A percentile compares a stretch with the other conserved stretches of the same genome.
Conservation (phyloP, 2,329 filamentous ascomycete species). For the Alternaria sp. region DNA sequence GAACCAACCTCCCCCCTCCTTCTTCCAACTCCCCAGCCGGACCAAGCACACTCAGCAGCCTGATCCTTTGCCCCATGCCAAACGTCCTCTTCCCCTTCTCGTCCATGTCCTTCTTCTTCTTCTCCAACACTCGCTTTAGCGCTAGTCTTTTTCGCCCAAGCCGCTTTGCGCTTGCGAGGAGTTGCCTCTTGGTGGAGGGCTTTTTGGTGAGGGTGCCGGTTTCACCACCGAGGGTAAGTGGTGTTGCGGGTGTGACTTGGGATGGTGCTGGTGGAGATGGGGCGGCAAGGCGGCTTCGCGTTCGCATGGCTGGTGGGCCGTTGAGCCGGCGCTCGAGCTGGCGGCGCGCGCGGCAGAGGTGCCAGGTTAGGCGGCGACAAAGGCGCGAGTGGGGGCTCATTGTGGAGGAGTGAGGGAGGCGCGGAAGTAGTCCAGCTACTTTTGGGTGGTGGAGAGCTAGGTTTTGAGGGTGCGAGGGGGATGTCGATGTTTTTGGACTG, state of each 20-base stretch:
- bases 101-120: neutral
- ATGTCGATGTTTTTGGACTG: neutral
- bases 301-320: neutral
- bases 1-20: neutral
- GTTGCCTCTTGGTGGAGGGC: neutral
- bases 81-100: neutral
- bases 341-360: neutral
- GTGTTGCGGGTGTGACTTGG: neutral
- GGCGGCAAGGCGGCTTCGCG: neutral
- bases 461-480: neutral
- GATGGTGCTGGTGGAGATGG: neutral
- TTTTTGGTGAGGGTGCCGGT: neutral
- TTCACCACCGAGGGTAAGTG: neutral
- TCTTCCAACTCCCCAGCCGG: neutral
- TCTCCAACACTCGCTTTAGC: neutral
- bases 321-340: neutral
- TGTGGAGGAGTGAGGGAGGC: neutral
- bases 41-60: neutral
- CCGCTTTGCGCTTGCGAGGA: neutral
- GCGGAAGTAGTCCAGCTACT: neutral
- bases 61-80: neutral
- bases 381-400: neutral
- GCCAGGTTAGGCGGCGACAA: neutral
- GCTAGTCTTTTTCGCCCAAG: neutral
- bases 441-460: neutral